Conservation (phyloP, 495 filamentous ascomycete species). For the Saxophila tyrrhenica region DNA sequence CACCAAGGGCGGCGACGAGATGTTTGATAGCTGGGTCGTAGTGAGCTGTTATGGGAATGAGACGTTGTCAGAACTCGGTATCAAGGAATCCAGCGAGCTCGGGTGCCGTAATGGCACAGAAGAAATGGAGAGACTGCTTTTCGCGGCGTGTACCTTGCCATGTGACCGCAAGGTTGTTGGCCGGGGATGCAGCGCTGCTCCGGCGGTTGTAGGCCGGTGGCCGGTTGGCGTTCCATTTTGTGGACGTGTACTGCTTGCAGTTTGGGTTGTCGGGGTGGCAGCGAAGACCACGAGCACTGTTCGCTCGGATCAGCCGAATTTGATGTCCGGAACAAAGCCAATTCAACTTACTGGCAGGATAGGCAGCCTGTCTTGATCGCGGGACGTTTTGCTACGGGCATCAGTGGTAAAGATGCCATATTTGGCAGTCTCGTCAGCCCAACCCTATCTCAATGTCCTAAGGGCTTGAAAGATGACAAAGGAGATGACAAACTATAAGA, state of each 20-base stretch:
- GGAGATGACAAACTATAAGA: too few relatives aligned
- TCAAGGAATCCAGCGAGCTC: slow-evolving; percentile 1
- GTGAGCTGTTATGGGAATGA: neutral
- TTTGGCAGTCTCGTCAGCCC: too few relatives aligned
- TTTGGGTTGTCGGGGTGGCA: neutral
- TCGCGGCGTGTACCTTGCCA: slow-evolving; percentile 3
- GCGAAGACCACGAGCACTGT: neutral
- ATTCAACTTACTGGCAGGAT: neutral
- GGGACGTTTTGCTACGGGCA: neutral
- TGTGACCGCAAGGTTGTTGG: neutral
- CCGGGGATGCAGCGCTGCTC: neutral
- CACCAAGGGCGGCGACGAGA: neutral
- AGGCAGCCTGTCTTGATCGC: neutral
- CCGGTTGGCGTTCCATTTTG: neutral
- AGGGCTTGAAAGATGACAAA: too few relatives aligned
- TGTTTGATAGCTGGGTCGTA: neutral
- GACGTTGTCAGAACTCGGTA: neutral
- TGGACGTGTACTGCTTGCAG: neutral
- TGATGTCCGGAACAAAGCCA: neutral
- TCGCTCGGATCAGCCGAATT: neutral
- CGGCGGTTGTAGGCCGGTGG: neutral
- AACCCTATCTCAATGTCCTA: too few relatives aligned
- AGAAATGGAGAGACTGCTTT: slow-evolving; percentile 3
- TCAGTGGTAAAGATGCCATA: neutral
- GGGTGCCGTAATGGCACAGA: neutral